Evolutionary conservation across 257 asterid genomes (phyloP), one percentile per base, ranked within the genome.

Genomic region (Cruciata laevipes): DNA sequence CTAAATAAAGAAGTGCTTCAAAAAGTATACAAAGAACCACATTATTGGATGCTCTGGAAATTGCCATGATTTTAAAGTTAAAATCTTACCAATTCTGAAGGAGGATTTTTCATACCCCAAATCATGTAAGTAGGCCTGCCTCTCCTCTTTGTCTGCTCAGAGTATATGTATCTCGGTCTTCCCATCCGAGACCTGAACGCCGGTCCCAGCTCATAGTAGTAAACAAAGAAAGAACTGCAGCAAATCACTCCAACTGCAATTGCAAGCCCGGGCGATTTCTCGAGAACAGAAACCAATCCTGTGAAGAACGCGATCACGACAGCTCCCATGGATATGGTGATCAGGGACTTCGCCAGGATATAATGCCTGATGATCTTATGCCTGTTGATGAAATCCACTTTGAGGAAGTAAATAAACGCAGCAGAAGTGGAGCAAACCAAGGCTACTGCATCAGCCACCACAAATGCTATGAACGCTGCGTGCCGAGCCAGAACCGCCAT

Each of bases 381-480:
- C 18, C 14, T 9, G 24, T 24, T 24, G 5, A 20, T 12, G 5
- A 25, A 33, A 44, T 42, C 66, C 5, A 61, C 65, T 18, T 53
- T 30, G 10, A 53, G 42, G 51, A 64, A 44, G 70, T 67, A 37
- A 16, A 52, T 30, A 25, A 71, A 63, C 12, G 67, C 44, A 4
- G 75, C 71, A 31, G 38, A 59, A 4, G 53, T n/a, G 12, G 79
- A 75, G 69, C 72, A 65, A 16, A 23, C 37, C 14, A 75, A 25
- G 72, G 66, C 75, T 21, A 75, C 35, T 32, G 65, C 52, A 65
- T 75, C 69, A 0, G 69, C 9, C 0, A 75, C 32, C 57, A 75
- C 70, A 32, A 75, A 75, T 60, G 62, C 71, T 44, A 35, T 40
- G 63, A 75, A 75, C 0, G 79, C 72, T 16, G 73, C 21, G 59